Evolutionary conservation across 129 eudicot genomes (phyloP).

Genomic region (Saposhnikovia divaricata): DNA sequence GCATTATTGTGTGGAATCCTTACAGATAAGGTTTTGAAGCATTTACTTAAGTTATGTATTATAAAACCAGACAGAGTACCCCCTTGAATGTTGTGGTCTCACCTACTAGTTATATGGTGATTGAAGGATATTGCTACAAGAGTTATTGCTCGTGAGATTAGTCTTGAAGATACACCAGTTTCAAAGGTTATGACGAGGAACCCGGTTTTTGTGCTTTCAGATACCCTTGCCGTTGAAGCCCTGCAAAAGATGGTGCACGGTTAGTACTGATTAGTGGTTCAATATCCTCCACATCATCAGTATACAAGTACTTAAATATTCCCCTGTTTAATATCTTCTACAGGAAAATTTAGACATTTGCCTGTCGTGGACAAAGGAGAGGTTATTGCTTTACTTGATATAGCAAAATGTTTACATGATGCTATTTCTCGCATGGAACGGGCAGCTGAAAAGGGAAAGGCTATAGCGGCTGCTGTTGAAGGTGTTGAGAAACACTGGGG

Average conservation of each 20-base stretch:
- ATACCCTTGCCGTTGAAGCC: slow-evolving; percentile 95
- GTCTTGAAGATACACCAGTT: slow-evolving; percentile 79
- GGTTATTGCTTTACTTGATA: slow-evolving; percentile 85
- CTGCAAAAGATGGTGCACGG: slow-evolving; percentile 99
- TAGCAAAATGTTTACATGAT: slow-evolving; percentile 86
- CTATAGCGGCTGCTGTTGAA: slow-evolving; percentile 96
- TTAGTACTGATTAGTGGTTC: slow-evolving; percentile 13
- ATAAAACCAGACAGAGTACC: not conserved
- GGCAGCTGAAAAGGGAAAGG: slow-evolving; percentile 96
- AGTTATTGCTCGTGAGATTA: slow-evolving; percentile 78
- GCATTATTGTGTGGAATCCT: slow-evolving; percentile 92
- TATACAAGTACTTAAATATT: not conserved
- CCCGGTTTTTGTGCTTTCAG: slow-evolving; percentile 93
- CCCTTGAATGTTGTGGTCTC: not conserved
- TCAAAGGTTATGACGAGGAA: slow-evolving; percentile 93
- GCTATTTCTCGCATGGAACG: slow-evolving; percentile 95
- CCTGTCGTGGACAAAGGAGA: slow-evolving; percentile 94
- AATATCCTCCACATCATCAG: not conserved
- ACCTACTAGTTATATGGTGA: not conserved
- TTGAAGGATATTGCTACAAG: slow-evolving; percentile 87
- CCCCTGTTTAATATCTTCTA: slow-evolving; percentile 4
- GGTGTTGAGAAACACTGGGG: slow-evolving; percentile 98
- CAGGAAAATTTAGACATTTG: slow-evolving; percentile 95
- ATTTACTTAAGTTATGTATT: not conserved
- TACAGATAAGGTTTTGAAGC: slow-evolving; percentile 71